These are phyloP conservation scores for Spencermartinsiella ligniputridi DNA, from an alignment of 1,139 yeast genomes.

Conservation along the genomic window DNA sequence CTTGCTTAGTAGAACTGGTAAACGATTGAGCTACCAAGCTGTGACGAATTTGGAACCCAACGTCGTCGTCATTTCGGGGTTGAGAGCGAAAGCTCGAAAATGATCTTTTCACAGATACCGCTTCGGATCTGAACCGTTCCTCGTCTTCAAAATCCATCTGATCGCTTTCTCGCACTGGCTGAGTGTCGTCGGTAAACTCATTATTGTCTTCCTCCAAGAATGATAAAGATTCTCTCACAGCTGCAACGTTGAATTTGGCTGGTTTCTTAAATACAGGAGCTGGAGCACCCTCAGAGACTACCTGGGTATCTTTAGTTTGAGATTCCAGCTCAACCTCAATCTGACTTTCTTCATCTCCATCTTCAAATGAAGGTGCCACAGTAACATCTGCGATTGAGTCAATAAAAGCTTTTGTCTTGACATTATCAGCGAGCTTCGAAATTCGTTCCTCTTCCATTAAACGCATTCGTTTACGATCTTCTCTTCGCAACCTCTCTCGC, in stretches of 20 bases:
- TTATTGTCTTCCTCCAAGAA: constrained; percentile 46
- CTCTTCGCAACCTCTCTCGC: constrained; percentile 45
- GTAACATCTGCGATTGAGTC: constrained; percentile 56
- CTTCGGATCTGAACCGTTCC: constrained; percentile 7
- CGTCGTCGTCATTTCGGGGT: not conserved
- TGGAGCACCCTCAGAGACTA: not conserved
- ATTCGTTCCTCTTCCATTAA: constrained; percentile 51
- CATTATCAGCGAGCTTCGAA: constrained; percentile 47
- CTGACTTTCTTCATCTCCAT: constrained; percentile 13
- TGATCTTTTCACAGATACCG: not conserved
- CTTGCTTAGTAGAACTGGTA: constrained; percentile 3
- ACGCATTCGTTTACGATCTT: constrained; percentile 52
- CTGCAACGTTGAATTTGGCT: constrained; percentile 43
- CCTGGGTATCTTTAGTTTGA: constrained; percentile 6
- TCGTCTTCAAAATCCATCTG: constrained; percentile 23
- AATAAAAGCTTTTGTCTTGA: constrained; percentile 69
- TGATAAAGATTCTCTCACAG: constrained; percentile 61
- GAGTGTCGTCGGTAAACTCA: constrained; percentile 28
- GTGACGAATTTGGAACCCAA: not conserved
- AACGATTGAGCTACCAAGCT: constrained; percentile 3
- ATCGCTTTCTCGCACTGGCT: constrained; percentile 21
- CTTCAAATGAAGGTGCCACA: constrained; percentile 9
- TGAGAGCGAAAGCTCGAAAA: not conserved
- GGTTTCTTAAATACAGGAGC: constrained; percentile 4
- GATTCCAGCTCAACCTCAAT: constrained; percentile 14